Conservation (phyloP, 75 land plant genomes). For the Isoetes taiwanensis region DNA sequence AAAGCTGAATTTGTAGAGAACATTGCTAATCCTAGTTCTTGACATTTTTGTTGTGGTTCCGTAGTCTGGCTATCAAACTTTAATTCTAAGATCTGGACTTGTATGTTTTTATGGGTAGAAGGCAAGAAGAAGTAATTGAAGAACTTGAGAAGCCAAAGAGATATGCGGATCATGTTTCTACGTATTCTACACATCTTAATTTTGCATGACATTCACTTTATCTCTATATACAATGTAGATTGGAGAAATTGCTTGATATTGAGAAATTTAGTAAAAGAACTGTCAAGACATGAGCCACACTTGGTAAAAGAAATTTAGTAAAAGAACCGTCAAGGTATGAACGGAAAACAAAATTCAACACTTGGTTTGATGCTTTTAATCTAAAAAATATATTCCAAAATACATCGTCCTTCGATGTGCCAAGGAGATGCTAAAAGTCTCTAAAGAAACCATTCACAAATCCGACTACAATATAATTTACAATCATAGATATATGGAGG, state of each 20-base stretch:
- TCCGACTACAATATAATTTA: too few relatives aligned
- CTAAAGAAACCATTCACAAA: too few relatives aligned
- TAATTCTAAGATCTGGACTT: not conserved
- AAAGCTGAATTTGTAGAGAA: constrained; percentile 76
- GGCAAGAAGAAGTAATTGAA: constrained; percentile 82
- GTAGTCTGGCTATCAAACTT: not conserved
- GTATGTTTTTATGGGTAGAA: constrained; percentile 39
- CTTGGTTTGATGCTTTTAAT: too few relatives aligned
- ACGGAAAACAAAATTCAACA: too few relatives aligned
- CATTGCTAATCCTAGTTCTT: not conserved
- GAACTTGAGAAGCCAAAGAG: constrained; percentile 63
- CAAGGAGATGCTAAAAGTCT: too few relatives aligned
- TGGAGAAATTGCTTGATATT: constrained; percentile 71
- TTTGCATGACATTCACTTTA: not conserved
- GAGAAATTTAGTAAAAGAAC: constrained; percentile 93
- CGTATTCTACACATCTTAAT: not conserved
- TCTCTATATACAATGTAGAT: constrained; percentile 22
- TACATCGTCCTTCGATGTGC: too few relatives aligned
- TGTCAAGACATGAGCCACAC: constrained; percentile 59
- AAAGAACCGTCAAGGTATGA: constrained; percentile 82
- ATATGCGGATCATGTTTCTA: constrained; percentile 24
- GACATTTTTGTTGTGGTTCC: not conserved
- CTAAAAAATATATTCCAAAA: too few relatives aligned
- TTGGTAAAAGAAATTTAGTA: constrained; percentile 92
- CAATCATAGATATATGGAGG: too few relatives aligned